Conservation (phyloP, 2,329 filamentous ascomycete genomes). For the Paecilomyces fulvus region DNA sequence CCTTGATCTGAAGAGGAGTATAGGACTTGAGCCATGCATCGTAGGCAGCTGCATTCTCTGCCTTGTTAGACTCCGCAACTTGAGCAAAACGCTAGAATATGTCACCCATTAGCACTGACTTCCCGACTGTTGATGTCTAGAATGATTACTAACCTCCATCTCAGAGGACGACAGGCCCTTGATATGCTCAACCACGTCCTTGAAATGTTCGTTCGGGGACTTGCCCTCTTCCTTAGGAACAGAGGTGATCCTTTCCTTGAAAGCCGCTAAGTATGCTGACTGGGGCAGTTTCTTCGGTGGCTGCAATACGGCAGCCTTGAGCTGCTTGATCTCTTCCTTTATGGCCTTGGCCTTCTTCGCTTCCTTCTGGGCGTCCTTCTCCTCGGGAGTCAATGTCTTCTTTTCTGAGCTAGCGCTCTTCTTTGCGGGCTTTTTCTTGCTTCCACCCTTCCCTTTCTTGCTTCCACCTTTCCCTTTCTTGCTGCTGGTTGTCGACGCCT, state of each 20-base stretch:
- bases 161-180: slow-evolving; percentile 7
- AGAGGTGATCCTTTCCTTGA: slow-evolving; percentile 12
- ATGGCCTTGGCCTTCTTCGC: slow-evolving; percentile 20
- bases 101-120: slow-evolving; percentile 11
- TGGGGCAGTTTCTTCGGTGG: slow-evolving; percentile 27
- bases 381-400: slow-evolving; percentile 23
- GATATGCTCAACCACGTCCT: slow-evolving; percentile 8
- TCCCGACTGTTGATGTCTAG: slow-evolving; percentile 5
- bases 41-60: slow-evolving; percentile 36
- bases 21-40: slow-evolving; percentile 48
- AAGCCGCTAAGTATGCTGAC: slow-evolving; percentile 15
- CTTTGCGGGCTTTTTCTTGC: slow-evolving; percentile 12
- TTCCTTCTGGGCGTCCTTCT: slow-evolving; percentile 21
- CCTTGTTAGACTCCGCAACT: slow-evolving; percentile 39
- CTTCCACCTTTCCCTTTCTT: slow-evolving; percentile 12
- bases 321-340: slow-evolving; percentile 21
- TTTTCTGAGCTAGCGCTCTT: slow-evolving; percentile 20
- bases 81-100: slow-evolving; percentile 45
- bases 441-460: slow-evolving; percentile 12
- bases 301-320: slow-evolving; percentile 26
- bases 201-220: slow-evolving; percentile 11
- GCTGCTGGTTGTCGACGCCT: slow-evolving; percentile 12
- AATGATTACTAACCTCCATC: slow-evolving; percentile 7
- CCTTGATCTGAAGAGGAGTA: slow-evolving; percentile 48
- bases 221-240: slow-evolving; percentile 1